These are phyloP conservation scores for Violaceomyces palustris DNA, from an alignment of 1,284 basidiomycete genomes.

Conservation along the genomic window DNA sequence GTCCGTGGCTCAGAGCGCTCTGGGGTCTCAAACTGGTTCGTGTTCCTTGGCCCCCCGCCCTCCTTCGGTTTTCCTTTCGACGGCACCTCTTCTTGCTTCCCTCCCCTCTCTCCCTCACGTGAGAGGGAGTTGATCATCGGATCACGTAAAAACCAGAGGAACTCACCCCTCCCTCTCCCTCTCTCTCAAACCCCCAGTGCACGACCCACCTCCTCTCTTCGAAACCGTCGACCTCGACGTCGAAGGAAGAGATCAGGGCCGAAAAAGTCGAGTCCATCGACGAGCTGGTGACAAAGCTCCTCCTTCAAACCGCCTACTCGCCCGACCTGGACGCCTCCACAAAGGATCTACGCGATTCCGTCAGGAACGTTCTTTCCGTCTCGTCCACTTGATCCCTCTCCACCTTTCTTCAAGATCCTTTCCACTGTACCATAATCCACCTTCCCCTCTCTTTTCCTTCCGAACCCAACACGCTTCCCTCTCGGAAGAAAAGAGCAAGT, in stretches of 20 bases:
- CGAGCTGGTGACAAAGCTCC: constrained; percentile 28
- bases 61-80: background rate
- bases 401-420: background rate
- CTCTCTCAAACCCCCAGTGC: background rate
- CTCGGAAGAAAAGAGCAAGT: background rate
- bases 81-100: background rate
- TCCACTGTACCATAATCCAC: constrained; percentile 2
- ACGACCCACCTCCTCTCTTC: too few relatives aligned
- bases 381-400: background rate
- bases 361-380: background rate
- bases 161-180: too few relatives aligned
- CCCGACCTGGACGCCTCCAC: constrained; percentile 3
- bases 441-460: constrained; percentile 2
- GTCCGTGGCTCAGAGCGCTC: constrained; percentile 43
- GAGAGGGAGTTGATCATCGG: constrained; percentile 2
- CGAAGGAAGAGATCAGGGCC: constrained; percentile 7
- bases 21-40: constrained; percentile 49
- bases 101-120: background rate
- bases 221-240: background rate
- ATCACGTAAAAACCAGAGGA: constrained; percentile 2
- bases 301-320: constrained; percentile 39
- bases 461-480: background rate
- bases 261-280: constrained; percentile 32
- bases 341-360: background rate
- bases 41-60: background rate